These are phyloP conservation scores for Rhodotorula sp. DNA, from an alignment of 1,284 basidiomycete species.

Conservation along the genomic window DNA sequence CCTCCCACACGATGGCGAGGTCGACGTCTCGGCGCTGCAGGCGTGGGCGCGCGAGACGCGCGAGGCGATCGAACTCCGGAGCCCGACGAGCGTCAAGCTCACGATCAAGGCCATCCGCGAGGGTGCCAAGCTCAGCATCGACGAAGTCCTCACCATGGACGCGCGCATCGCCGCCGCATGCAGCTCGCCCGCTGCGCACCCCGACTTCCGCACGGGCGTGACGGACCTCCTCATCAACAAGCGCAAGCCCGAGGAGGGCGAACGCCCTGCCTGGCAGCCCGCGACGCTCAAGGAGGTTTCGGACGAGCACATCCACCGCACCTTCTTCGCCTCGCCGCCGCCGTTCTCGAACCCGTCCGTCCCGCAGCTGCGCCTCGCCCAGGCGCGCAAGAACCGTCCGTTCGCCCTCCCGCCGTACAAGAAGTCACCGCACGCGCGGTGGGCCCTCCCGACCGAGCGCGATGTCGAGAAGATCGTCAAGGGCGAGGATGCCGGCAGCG, in stretches of 20 bases:
- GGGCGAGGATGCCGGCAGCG: constrained; percentile 61
- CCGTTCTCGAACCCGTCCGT: constrained; percentile 56
- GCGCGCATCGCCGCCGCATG: constrained; percentile 74
- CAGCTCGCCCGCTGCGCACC: constrained; percentile 65
- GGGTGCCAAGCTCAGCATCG: constrained; percentile 65
- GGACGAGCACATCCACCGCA: constrained; percentile 57
- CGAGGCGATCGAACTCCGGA: constrained; percentile 65
- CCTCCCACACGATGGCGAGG: constrained; percentile 48
- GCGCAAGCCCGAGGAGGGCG: constrained; percentile 51
- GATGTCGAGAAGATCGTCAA: constrained; percentile 65
- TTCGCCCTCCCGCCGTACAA: constrained; percentile 37
- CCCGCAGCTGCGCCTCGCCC: constrained; percentile 44
- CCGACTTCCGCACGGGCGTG: constrained; percentile 82
- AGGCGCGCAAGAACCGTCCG: constrained; percentile 40
- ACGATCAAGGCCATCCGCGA: constrained; percentile 73
- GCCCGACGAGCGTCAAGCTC: constrained; percentile 87
- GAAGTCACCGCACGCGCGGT: constrained; percentile 58
- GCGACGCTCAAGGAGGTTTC: constrained; percentile 62
- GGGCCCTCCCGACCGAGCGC: constrained; percentile 66
- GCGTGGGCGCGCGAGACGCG: constrained; percentile 75
- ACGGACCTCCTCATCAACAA: constrained; percentile 72
- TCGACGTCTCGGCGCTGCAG: constrained; percentile 51
- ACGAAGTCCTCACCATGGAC: constrained; percentile 76
- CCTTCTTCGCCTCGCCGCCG: constrained; percentile 65
- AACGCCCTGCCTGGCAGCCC: constrained; percentile 68